Conservation (phyloP, 148 eudicot genomes). For the Bassia scoparia region DNA sequence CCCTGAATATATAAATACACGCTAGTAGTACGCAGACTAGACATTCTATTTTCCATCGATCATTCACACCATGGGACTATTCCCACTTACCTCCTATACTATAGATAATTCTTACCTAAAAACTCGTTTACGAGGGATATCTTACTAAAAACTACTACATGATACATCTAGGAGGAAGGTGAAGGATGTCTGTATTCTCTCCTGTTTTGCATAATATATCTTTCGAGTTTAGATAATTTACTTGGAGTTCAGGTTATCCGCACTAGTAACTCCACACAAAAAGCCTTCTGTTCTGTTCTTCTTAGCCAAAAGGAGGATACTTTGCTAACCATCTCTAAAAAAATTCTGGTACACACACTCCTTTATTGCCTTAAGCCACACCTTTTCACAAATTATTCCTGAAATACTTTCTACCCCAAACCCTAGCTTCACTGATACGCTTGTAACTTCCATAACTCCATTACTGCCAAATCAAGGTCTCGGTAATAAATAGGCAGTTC, state of each 20-base stretch:
- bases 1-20: no score
- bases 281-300: background rate
- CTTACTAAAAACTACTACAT: no score
- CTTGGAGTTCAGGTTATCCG: background rate
- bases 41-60: no score
- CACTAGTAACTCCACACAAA: background rate
- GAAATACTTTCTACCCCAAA: constrained; percentile 26
- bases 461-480: constrained; percentile 35
- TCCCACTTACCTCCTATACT: no score
- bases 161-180: no score
- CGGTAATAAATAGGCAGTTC: constrained; percentile 35
- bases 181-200: background rate
- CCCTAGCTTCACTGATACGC: constrained; percentile 19
- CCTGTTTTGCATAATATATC: background rate
- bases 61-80: no score
- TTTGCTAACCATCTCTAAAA: constrained; percentile 31
- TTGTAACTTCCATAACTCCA: constrained; percentile 16
- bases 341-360: constrained; percentile 22
- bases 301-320: constrained; percentile 25
- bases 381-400: constrained; percentile 28
- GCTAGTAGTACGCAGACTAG: no score
- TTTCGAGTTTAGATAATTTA: background rate
- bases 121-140: no score
- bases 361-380: constrained; percentile 32
- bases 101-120: no score